phyloP scores from a whole-genome alignment of 306 rosid genomes.

The Sesbania bispinosa region DNA sequence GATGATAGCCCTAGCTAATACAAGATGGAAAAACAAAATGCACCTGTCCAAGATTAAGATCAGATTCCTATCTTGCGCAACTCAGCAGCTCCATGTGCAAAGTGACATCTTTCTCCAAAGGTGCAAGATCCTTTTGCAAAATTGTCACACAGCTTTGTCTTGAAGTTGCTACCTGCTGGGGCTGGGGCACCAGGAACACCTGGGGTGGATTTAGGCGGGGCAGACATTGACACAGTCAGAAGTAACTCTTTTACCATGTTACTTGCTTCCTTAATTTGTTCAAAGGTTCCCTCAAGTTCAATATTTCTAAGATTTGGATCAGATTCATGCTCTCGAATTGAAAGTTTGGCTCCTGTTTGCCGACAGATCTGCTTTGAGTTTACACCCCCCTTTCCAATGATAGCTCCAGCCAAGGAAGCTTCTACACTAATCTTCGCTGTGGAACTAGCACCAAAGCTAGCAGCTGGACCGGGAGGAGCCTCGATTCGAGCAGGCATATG shows the following conservation, averaged over 20 bases:
- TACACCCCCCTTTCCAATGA: slow-evolving; percentile 96
- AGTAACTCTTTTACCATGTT: slow-evolving; percentile 80
- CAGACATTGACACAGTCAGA: slow-evolving; percentile 46
- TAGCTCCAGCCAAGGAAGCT: slow-evolving; percentile 94
- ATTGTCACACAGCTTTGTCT: slow-evolving; percentile 93
- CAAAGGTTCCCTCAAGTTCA: slow-evolving; percentile 90
- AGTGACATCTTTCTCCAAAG: slow-evolving; percentile 95
- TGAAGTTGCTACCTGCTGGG: slow-evolving; percentile 58
- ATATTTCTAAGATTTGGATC: slow-evolving; percentile 82
- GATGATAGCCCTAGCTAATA: slow-evolving; percentile 36
- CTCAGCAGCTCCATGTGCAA: slow-evolving; percentile 86
- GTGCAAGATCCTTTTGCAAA: slow-evolving; percentile 90
- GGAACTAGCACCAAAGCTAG: slow-evolving; percentile 83
- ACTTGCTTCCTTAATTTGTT: slow-evolving; percentile 85
- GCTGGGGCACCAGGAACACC: slow-evolving; percentile 49
- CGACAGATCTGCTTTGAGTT: slow-evolving; percentile 94
- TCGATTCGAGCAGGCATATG: slow-evolving; percentile 58
- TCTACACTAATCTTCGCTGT: slow-evolving; percentile 95
- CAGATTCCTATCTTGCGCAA: slow-evolving; percentile 67
- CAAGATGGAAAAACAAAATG: background rate
- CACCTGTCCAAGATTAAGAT: slow-evolving; percentile 11
- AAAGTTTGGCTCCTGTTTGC: slow-evolving; percentile 93
- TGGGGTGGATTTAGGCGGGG: slow-evolving; percentile 43
- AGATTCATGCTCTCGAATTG: slow-evolving; percentile 83
- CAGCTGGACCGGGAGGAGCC: slow-evolving; percentile 55